Percentiles rank a stretch among this genome's conserved stretches.
phyloP scores from a whole-genome alignment of 768 basidiomycete genomes.

The Auriculariales sp. region DNA sequence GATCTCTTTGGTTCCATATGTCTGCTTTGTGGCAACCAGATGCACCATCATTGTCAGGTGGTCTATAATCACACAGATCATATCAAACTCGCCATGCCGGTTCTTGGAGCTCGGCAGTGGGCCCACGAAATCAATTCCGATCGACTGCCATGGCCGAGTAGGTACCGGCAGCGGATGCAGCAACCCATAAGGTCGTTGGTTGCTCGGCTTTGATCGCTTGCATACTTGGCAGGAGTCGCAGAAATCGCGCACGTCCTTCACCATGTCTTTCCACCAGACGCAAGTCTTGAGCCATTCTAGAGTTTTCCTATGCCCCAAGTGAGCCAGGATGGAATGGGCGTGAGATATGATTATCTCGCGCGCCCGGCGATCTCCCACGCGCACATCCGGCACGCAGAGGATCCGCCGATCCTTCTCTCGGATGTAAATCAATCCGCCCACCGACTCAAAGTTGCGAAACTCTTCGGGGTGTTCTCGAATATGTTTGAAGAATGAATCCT shows the following conservation, averaged over 20 bases:
- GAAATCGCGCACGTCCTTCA: slow-evolving; percentile 12
- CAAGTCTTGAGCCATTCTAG: slow-evolving; percentile 1
- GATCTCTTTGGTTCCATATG: slow-evolving; percentile 10
- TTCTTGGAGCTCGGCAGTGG: slow-evolving; percentile 12
- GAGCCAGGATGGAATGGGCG: slow-evolving; percentile 23
- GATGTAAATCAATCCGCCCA: slow-evolving; percentile 5
- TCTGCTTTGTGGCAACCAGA: slow-evolving; percentile 11
- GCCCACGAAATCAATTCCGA: slow-evolving; percentile 16
- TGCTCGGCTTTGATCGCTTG: slow-evolving; percentile 12
- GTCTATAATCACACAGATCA: slow-evolving; percentile 17
- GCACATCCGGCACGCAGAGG: slow-evolving; percentile 8
- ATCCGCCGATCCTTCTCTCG: not conserved
- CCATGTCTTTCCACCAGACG: slow-evolving; percentile 27
- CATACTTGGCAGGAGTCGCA: slow-evolving; percentile 19
- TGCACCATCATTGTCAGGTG: slow-evolving; percentile 14
- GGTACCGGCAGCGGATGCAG: slow-evolving; percentile 13
- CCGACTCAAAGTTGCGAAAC: slow-evolving; percentile 5
- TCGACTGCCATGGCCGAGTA: slow-evolving; percentile 13
- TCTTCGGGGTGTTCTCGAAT: slow-evolving; percentile 9
- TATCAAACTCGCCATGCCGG: slow-evolving; percentile 13
- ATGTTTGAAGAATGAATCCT: slow-evolving; percentile 14
- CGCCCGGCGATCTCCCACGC: not conserved
- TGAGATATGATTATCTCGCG: slow-evolving; percentile 8
- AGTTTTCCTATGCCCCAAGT: slow-evolving; percentile 19
- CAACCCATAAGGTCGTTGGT: slow-evolving; percentile 12